Evolutionary conservation across 1,139 yeast genomes (phyloP), one percentile per base, ranked within the genome.

Genomic region (Spathaspora sp.): DNA sequence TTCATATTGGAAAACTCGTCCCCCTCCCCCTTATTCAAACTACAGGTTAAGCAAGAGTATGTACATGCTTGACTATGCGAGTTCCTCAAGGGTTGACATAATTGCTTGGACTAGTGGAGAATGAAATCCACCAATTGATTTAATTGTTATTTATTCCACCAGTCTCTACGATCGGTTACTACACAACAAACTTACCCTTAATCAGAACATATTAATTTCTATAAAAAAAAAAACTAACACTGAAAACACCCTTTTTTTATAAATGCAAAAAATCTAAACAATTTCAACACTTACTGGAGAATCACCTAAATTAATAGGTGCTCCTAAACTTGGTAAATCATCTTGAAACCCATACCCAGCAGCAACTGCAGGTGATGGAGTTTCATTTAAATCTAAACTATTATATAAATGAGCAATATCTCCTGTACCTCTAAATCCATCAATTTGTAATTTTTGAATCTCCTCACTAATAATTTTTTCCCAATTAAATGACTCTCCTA

Each of bases 391-490:
- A 31, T 66, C 70, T 46, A 67, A 57, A 43, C 56, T 53, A 44
- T 61, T 60, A 52, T 67, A 70, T 48, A 72, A 66, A 43, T 57
- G 56, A 18, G 58, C 43, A 38, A 72, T 65, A 49, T 67, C 64
- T 6, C 76, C 76, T 42, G 45, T 49, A 6, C 77, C 77, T 46
- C 56, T 61, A 51, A 61, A 63, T 17, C 16, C 23, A 49, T 33
- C 52, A 54, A 26, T 48, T 42, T 26, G 52, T 46, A 47, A 63
- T 46, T 27, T 49, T 47, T 42, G 60, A 24, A 53, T 51, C 41
- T 43, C 43, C 3, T 38, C 29, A 13, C 39, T 37, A 36, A 47
- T 44, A 15, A 48, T 34, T 17, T 46, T 43, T 18, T 58, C 50
- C 43, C 70, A 70, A 7, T 49, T 20, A 41, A 13, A 39, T 47